Conservation (phyloP, 2,329 filamentous ascomycete species). For the Xylaria sp. region DNA sequence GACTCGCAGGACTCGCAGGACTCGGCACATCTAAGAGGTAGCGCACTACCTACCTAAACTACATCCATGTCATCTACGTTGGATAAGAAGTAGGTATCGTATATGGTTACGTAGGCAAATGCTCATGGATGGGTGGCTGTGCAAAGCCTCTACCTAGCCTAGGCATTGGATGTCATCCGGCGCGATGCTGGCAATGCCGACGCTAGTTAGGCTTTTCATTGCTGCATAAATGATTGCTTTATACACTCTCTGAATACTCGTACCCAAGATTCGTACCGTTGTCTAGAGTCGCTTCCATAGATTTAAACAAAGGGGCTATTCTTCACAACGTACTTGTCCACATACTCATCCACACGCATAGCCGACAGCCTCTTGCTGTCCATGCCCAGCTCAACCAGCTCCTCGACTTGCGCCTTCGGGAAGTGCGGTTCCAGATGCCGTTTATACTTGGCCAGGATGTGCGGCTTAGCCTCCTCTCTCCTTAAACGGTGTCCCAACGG, state of each 20-base stretch:
- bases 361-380: conserved; percentile 75
- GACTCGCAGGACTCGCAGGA: too few relatives aligned
- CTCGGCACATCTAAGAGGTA: too few relatives aligned
- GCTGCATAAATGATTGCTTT: not conserved
- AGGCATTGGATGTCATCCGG: not conserved
- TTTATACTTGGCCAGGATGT: conserved; percentile 95
- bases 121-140: too few relatives aligned
- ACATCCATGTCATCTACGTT: too few relatives aligned
- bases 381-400: conserved; percentile 79
- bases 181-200: not conserved
- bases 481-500: conserved; percentile 90
- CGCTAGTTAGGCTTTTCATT: not conserved
- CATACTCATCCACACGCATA: conserved; percentile 88
- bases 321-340: conserved; percentile 68
- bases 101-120: too few relatives aligned
- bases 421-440: conserved; percentile 87
- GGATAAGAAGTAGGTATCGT: too few relatives aligned
- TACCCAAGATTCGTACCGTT: not conserved
- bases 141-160: not conserved
- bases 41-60: too few relatives aligned
- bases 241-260: too few relatives aligned
- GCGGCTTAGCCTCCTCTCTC: conserved; percentile 95
- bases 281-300: not conserved
- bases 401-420: conserved; percentile 72
- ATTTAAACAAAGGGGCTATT: conserved; percentile 61